Conservation (phyloP, 73 alveolate genomes). For the Paraurostyla sp. region DNA sequence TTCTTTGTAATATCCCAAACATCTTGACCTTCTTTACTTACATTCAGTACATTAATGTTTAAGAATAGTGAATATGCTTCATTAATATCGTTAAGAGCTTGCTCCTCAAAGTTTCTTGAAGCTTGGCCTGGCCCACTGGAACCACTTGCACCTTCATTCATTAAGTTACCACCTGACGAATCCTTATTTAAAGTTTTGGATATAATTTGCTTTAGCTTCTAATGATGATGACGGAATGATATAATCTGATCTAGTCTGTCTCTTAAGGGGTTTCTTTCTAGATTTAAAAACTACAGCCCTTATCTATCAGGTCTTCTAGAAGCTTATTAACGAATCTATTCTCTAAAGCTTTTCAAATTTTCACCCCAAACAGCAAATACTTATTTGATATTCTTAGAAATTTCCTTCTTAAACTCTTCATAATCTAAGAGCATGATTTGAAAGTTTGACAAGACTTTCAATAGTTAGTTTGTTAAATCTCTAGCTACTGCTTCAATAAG, state of each 20-base stretch:
- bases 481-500: conserved; percentile 89
- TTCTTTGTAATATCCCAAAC: conserved; percentile 88
- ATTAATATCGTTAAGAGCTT: conserved; percentile 76
- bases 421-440: conserved; percentile 73
- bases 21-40: conserved; percentile 91
- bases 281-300: conserved; percentile 71
- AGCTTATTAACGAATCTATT: conserved; percentile 28
- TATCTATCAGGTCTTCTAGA: conserved; percentile 66
- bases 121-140: conserved; percentile 20
- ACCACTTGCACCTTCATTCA: conserved; percentile 61
- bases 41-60: conserved; percentile 91
- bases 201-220: conserved; percentile 89
- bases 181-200: conserved; percentile 83
- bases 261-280: conserved; percentile 75
- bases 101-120: conserved; percentile 74
- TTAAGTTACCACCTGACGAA: conserved; percentile 63
- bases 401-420: conserved; percentile 71
- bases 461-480: conserved; percentile 87
- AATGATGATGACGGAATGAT: conserved; percentile 90
- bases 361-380: conserved; percentile 76
- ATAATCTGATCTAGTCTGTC: conserved; percentile 89
- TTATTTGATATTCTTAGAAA: conserved; percentile 53
- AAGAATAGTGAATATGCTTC: conserved; percentile 88
- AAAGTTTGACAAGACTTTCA: conserved; percentile 77
- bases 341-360: conserved; percentile 60